phyloP scores from a whole-genome alignment of 73 alveolate species.

The Paramecium caudatum region DNA sequence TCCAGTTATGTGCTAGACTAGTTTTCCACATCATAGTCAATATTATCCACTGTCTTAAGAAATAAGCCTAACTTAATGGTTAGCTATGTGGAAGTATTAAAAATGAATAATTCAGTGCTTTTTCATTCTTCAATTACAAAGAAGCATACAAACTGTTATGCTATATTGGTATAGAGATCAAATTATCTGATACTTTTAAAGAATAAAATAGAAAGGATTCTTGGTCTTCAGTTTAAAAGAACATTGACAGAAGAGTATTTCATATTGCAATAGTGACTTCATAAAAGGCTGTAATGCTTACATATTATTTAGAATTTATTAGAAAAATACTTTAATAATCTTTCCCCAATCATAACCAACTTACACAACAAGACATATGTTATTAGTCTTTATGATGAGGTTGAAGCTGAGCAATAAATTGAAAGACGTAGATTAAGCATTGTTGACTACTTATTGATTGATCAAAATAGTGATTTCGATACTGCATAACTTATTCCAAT shows the following conservation, averaged over 20 bases:
- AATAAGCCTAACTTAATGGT: neutral
- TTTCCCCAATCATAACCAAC: neutral
- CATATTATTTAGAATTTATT: neutral
- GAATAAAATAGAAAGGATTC: slow-evolving; percentile 45
- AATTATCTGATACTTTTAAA: slow-evolving; percentile 32
- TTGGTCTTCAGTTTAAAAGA: slow-evolving; percentile 40
- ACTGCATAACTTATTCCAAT: slow-evolving; percentile 42
- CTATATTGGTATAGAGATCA: slow-evolving; percentile 45
- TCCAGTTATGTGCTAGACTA: slow-evolving; percentile 7
- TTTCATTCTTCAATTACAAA: slow-evolving; percentile 38
- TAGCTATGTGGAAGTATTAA: slow-evolving; percentile 61
- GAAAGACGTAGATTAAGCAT: slow-evolving; percentile 23
- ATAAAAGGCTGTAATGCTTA: neutral
- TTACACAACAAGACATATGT: neutral
- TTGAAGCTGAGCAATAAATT: slow-evolving; percentile 5
- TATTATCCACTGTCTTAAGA: neutral
- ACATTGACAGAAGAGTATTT: slow-evolving; percentile 40
- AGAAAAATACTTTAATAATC: neutral
- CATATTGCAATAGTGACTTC: slow-evolving; percentile 21
- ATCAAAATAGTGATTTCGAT: neutral
- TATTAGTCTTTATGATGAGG: slow-evolving; percentile 11
- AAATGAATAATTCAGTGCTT: slow-evolving; percentile 28
- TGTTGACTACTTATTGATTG: slow-evolving; percentile 13
- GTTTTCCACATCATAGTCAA: slow-evolving; percentile 2
- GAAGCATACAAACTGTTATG: slow-evolving; percentile 60